Evolutionary conservation across 2,329 filamentous ascomycete genomes (phyloP), one percentile per base, ranked within the genome.

Genomic region (Ceratocystis smalleyi): DNA sequence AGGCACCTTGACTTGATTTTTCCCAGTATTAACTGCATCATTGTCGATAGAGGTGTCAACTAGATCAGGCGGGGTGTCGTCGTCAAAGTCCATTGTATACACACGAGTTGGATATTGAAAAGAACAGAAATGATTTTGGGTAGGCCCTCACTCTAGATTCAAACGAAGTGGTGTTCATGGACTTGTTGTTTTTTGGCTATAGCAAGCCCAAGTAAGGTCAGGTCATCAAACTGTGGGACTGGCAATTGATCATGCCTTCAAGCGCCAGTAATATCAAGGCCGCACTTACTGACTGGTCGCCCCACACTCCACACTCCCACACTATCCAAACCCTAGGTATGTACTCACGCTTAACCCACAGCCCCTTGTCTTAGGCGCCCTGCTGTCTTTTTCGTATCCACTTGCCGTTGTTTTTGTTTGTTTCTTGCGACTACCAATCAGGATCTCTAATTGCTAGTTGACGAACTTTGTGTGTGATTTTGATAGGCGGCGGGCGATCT

Each of bases 31-130:
- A 24, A 22, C 32, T 19, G 77, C 73, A 2, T 75, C 74, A 32
- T 73, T 70, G 68, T 68, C 67, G 43, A 71, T 75, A 4, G 77
- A 76, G 63, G 63, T 60, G 24, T 82, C 77, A 35, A 84, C 77
- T 67, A 89, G 77, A 69, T 86, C 80, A 66, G 87, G 85, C 64
- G 86, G 85, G 64, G 79, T 75, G 71, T 89, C 86, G 66, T 86
- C 86, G 67, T 87, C 83, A 63, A 79, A 75, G 69, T 86, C 79
- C 81, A 88, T 86, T 43, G 66, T 74, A 15, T 40, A 12, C 12
- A 12, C 35, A 40, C 10, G 10, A 40, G 15, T 15, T 12, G 35
- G 12, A 40, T 40, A 12, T 12, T 15, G 10, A 40, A 40, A 10
- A 40, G 10, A 40, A 12, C 35, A 40, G 12, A 40, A 15, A 40